Percentiles rank a stretch among this genome's conserved stretches.
Conservation (phyloP, 2,329 filamentous ascomycete species). For the Akanthomyces dipterigenus region DNA sequence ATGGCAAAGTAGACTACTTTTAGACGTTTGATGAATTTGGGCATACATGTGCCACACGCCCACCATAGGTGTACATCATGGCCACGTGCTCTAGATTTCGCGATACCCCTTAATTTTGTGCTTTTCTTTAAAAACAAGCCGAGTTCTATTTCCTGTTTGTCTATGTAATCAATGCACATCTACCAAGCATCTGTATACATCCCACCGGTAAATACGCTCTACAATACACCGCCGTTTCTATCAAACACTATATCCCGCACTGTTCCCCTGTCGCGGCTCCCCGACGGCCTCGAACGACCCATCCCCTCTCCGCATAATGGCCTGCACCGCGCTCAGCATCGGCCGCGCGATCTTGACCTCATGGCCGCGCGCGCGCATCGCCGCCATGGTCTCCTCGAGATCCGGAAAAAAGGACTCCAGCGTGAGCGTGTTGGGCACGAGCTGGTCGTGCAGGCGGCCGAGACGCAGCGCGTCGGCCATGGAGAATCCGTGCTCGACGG, state of each 20-base stretch:
- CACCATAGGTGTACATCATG: neutral
- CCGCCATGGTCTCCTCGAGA: conserved; percentile 55
- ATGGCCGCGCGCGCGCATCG: conserved; percentile 59
- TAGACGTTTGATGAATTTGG: neutral
- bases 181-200: neutral
- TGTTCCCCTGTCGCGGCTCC: conserved; percentile 68
- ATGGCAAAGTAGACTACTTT: conserved; percentile 20
- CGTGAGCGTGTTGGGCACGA: conserved; percentile 61
- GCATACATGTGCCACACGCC: too few relatives aligned
- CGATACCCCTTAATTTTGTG: conserved; percentile 12
- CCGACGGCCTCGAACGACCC: conserved; percentile 72
- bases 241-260: conserved; percentile 51
- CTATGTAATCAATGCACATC: neutral
- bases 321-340: conserved; percentile 64
- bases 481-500: conserved; percentile 58
- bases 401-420: conserved; percentile 59
- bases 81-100: conserved; percentile 9
- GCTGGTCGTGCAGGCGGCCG: conserved; percentile 74
- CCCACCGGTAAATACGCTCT: too few relatives aligned
- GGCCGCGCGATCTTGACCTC: conserved; percentile 63
- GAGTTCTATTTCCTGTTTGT: neutral
- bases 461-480: conserved; percentile 54
- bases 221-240: neutral
- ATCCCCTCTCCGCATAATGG: conserved; percentile 51
- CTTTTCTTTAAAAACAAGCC: neutral